Evolutionary conservation across 345 rosid genomes (phyloP).

Genomic region (Hypericum perforatum): DNA sequence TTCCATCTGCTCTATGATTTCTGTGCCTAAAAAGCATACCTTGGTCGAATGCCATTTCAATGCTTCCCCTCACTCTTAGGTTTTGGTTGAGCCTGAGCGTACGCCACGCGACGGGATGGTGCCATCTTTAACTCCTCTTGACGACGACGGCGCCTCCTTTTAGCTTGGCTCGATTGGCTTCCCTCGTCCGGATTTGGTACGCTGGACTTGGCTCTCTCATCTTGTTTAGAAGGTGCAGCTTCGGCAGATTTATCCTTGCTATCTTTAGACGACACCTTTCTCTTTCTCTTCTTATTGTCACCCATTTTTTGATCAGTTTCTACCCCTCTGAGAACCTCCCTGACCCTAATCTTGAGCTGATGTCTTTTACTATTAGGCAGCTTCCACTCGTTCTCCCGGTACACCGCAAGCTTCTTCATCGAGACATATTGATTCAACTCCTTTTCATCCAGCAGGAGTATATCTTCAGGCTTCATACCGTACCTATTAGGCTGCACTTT

Average conservation of each 20-base stretch:
- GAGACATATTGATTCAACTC: constrained; percentile 86
- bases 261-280: constrained; percentile 9
- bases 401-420: constrained; percentile 74
- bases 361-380: constrained; percentile 38
- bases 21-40: no score
- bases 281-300: constrained; percentile 33
- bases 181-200: constrained; percentile 18
- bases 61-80: constrained; percentile 12
- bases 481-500: constrained; percentile 57
- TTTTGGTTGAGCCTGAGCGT: constrained; percentile 39
- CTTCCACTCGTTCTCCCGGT: constrained; percentile 69
- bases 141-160: constrained; percentile 43
- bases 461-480: constrained; percentile 50
- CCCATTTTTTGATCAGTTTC: constrained; percentile 23
- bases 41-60: not conserved
- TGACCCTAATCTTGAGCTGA: constrained; percentile 40
- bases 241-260: constrained; percentile 13
- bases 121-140: constrained; percentile 45
- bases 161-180: constrained; percentile 44
- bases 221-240: constrained; percentile 12
- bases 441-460: constrained; percentile 47
- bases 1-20: no score
- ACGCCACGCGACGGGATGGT: constrained; percentile 49
- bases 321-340: constrained; percentile 28
- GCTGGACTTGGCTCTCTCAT: constrained; percentile 14